A percentile compares a stretch with the other conserved stretches of the same genome.
phyloP scores from a whole-genome alignment of 257 asterid species.

The Coffea eugenioides region DNA sequence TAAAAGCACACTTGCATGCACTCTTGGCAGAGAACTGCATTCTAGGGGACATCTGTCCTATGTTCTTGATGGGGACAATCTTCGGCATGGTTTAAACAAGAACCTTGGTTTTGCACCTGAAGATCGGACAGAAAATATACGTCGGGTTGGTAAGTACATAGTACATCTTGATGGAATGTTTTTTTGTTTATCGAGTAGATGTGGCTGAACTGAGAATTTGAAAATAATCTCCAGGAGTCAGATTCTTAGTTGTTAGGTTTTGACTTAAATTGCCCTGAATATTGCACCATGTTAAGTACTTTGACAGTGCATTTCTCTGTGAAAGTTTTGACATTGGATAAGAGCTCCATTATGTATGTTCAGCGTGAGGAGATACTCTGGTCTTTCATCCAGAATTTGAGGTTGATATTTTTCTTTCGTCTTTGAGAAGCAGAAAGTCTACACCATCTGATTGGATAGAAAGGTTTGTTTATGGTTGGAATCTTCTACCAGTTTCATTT shows the following conservation, averaged over 20 bases:
- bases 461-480: not conserved
- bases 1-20: conserved; percentile 88
- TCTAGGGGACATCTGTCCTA: conserved; percentile 83
- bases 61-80: conserved; percentile 94
- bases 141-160: conserved; percentile 78
- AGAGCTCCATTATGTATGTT: not conserved
- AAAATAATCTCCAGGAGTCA: not conserved
- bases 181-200: no score
- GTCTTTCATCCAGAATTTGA: not conserved
- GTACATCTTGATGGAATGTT: conserved; percentile 24
- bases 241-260: not conserved
- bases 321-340: not conserved
- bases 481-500: not conserved
- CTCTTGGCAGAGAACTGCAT: conserved; percentile 84
- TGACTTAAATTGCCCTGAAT: not conserved
- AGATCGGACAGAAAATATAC: conserved; percentile 86
- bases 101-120: conserved; percentile 84
- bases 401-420: not conserved
- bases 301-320: not conserved
- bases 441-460: not conserved
- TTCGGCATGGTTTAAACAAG: conserved; percentile 91
- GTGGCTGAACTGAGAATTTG: not conserved
- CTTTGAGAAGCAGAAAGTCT: not conserved
- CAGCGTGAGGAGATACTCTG: not conserved
- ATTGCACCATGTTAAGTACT: not conserved